Base-by-base conservation (phyloP, 768 basidiomycete genomes). In the Trametes gibbosa region DNA sequence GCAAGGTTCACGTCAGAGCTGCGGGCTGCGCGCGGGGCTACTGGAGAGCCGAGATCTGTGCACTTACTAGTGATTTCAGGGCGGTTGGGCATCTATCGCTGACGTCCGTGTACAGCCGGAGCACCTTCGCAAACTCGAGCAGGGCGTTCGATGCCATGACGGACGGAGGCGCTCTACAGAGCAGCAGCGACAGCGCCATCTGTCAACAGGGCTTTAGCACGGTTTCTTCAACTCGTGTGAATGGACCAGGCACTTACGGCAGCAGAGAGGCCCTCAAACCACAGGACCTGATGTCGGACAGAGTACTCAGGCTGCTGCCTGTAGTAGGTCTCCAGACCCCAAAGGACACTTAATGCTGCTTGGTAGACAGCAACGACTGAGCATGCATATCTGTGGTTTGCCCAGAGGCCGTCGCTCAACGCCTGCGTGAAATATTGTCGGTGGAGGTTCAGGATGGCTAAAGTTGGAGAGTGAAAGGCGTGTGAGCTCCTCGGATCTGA, bases 191-290 rank as follows among this genome's bases (percentile, higher is more conserved):
- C 27, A 90, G 69, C 0, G 86, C 86, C 56, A 87, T 82, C 85
- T 70, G 58, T 19, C 23, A 51, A 39, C 34, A 46, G 14, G 27
- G 34, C 7, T 14, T 56, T 53, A 56, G 54, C 39, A 39, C 47
- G 47, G 25, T 37, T 23, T 32, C 46, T 5, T 13, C 17, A 19
- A 56, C 37, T 5, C 37, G 37, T 13, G 17, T 13, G 19, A 17
- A 12, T 14, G 17, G 17, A 27, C 21, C 45, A 58, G 43, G 60
- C 42, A 76, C 85, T 72, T 68, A 87, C 87, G 58, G 84, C 84
- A 8, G 85, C 85, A 43, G 87, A 87, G 68, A 87, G 88, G 19
- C 82, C 77, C 66, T 90, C 87, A 58, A 86, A 85, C 88, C 89
- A 91, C 65, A 87, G 83, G 68, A 84, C 81, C 70, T 87, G 78